Evolutionary conservation across 257 asterid genomes (phyloP), one percentile per base, ranked within the genome.

Genomic region (Hygrophila difformis): DNA sequence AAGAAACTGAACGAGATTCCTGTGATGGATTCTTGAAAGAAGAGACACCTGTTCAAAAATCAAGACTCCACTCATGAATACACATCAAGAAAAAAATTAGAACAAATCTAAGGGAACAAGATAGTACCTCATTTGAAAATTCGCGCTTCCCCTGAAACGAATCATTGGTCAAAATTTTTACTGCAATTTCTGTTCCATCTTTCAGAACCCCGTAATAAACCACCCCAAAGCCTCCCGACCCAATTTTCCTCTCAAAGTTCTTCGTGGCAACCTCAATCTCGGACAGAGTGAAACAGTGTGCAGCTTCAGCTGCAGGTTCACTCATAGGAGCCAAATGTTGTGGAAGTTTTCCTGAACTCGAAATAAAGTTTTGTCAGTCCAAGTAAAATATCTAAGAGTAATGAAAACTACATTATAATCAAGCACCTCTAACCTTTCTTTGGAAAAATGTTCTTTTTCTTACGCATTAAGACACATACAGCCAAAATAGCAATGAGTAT

Each of bases 21-120:
- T 71, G 62, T 91, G 99, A 71, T 91, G 99, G 69, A 91, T 91
- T 63, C 99, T 78, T 55, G 99, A 91, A 52, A 91, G 99, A 63
- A 86, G 93, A 70, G 99, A 76, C 43, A 91, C 98, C 98, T 91
- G 77, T 5, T 33, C 3, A 33, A 33, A 9, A n/a, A n/a, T n/a
- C n/a, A n/a, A n/a, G n/a, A n/a, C n/a, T n/a, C 29, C 29, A 24
- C 7, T 24, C 29, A 24, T 2, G 7, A 24, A 24, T 24, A 24
- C 29, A 24, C 29, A 24, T 2, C 7, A 24, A 24, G 7, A 7
- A 24, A 24, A 24, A 2, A 24, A 2, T 24, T 48, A 41, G 39
- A 29, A 47, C 12, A 18, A 38, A 13, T 5, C 34, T 47, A n/a
- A 31, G 42, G 18, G 18, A 8, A 17, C 12, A 35, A 31, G 34